phyloP scores from a whole-genome alignment of 805 yeast genomes.

The Millerago galiae region DNA sequence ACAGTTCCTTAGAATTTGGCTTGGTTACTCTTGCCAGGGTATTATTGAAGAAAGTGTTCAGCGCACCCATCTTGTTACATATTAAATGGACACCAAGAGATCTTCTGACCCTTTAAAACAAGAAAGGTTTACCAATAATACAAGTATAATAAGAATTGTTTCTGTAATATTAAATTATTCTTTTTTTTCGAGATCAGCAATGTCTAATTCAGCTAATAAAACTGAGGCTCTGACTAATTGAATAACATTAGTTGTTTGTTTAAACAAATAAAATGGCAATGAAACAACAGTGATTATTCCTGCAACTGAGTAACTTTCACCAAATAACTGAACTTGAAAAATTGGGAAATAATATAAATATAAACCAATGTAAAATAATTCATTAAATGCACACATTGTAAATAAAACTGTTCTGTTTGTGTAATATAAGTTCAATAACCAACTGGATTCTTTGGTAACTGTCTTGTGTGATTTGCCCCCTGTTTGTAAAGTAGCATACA shows the following conservation, averaged over 20 bases:
- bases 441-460: constrained; percentile 62
- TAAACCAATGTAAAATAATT: constrained; percentile 83
- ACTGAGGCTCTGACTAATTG: constrained; percentile 85
- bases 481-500: constrained; percentile 84
- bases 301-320: constrained; percentile 48
- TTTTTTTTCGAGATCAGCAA: constrained; percentile 27
- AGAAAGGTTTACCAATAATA: neutral
- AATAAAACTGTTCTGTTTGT: constrained; percentile 79
- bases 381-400: constrained; percentile 88
- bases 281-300: constrained; percentile 51
- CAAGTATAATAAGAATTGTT: no score
- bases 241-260: constrained; percentile 83
- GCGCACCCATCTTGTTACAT: constrained; percentile 27
- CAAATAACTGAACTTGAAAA: constrained; percentile 23
- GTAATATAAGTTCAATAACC: constrained; percentile 78
- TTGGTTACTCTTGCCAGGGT: constrained; percentile 20
- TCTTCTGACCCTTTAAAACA: constrained; percentile 21
- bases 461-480: constrained; percentile 83
- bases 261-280: constrained; percentile 84
- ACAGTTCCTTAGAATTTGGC: constrained; percentile 16
- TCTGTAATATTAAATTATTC: constrained; percentile 2
- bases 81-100: constrained; percentile 21
- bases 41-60: constrained; percentile 25
- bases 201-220: constrained; percentile 70
- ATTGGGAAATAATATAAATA: constrained; percentile 63